Evolutionary conservation across 495 filamentous ascomycete species (phyloP).

Genomic region (Glonium stellatum): DNA sequence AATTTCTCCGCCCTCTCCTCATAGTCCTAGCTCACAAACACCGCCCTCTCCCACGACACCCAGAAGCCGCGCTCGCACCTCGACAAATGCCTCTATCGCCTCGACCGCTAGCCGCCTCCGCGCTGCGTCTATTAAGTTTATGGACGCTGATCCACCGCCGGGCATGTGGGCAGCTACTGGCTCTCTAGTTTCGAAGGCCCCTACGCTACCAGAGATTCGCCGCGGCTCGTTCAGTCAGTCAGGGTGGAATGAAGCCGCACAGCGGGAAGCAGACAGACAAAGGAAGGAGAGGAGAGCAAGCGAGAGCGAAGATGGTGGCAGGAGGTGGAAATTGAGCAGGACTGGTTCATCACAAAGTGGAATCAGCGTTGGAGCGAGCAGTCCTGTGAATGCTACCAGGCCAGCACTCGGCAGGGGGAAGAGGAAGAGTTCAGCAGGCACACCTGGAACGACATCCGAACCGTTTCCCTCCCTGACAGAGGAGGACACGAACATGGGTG

Average conservation of each 20-base stretch:
- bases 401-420: conserved; percentile 2
- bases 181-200: conserved; percentile 36
- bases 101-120: conserved; percentile 29
- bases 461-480: conserved; percentile 28
- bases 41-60: conserved; percentile 5
- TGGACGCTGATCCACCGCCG: conserved; percentile 43
- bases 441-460: conserved; percentile 6
- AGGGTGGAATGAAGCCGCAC: conserved; percentile 38
- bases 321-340: conserved; percentile 10
- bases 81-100: conserved; percentile 28
- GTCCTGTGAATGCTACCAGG: background rate
- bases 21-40: background rate
- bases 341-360: background rate
- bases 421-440: conserved; percentile 1
- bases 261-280: conserved; percentile 20
- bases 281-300: conserved; percentile 15
- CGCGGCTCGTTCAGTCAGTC: conserved; percentile 34
- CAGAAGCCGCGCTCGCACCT: conserved; percentile 18
- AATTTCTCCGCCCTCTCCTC: background rate
- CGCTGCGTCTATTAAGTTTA: conserved; percentile 42
- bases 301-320: conserved; percentile 13
- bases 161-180: conserved; percentile 51
- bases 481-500: conserved; percentile 17
- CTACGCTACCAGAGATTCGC: conserved; percentile 40
- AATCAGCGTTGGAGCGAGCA: background rate